A percentile compares a stretch with the other conserved stretches of the same genome.
phyloP scores from a whole-genome alignment of 2,329 filamentous ascomycete species.

The Fusarium compactum region DNA sequence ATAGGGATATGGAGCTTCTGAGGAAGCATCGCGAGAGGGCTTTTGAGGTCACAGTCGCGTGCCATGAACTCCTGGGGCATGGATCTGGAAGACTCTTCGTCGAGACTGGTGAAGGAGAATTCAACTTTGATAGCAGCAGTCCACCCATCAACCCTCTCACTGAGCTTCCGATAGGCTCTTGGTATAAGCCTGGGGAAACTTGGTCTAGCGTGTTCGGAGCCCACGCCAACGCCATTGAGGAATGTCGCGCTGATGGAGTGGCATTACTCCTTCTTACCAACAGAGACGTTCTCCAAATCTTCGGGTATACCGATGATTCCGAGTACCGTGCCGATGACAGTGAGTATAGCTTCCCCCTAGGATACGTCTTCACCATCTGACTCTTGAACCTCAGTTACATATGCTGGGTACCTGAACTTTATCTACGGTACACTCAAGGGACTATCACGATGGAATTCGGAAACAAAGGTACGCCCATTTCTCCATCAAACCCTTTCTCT shows the following conservation, averaged over 20 bases:
- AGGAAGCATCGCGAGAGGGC: too few species aligned
- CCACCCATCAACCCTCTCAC: not conserved
- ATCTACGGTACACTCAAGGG: too few species aligned
- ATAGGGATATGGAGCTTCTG: too few species aligned
- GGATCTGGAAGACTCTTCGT: not conserved
- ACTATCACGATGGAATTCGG: too few species aligned
- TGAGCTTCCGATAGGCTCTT: not conserved
- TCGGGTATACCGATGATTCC: not conserved
- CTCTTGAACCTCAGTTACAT: too few species aligned
- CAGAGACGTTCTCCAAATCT: not conserved
- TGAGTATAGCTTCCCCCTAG: not conserved
- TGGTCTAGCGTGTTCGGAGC: not conserved
- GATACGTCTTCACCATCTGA: too few species aligned
- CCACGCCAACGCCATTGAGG: not conserved
- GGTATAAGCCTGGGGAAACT: not conserved
- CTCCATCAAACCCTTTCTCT: too few species aligned
- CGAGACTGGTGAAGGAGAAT: not conserved
- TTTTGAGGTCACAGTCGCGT: not conserved
- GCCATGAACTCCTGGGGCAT: not conserved
- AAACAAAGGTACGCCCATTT: too few species aligned
- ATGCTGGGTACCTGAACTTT: too few species aligned
- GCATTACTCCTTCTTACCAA: not conserved
- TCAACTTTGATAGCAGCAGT: not conserved
- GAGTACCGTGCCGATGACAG: not conserved
- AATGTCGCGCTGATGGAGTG: not conserved